Evolutionary conservation across 768 basidiomycete species (phyloP).

Genomic region (Auriscalpium vulgare): DNA sequence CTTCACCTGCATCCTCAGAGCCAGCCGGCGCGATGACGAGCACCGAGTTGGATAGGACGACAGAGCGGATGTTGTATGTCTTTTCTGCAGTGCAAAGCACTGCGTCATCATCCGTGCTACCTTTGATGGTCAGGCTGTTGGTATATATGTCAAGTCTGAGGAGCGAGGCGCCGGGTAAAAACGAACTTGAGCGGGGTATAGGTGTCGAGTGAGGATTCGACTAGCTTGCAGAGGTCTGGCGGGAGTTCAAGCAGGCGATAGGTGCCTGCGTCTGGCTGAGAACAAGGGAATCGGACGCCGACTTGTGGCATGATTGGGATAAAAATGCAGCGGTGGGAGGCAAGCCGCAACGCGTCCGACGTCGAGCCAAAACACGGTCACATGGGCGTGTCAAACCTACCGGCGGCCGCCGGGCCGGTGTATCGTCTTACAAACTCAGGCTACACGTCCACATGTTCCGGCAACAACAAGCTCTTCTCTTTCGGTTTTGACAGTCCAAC

Average conservation of each 20-base stretch:
- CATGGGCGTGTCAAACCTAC: too few species aligned
- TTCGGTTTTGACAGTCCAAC: too few species aligned
- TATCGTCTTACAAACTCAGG: too few species aligned
- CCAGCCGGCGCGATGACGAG: conserved; percentile 56
- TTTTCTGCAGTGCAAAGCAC: conserved; percentile 77
- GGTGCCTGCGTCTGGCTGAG: conserved; percentile 40
- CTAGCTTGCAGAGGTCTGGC: conserved; percentile 50
- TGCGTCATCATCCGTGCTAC: conserved; percentile 73
- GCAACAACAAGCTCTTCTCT: too few species aligned
- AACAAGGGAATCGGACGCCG: conserved; percentile 44
- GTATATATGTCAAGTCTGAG: conserved; percentile 1
- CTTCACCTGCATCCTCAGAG: conserved; percentile 17
- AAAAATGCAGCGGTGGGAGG: background rate
- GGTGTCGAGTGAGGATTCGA: conserved; percentile 39
- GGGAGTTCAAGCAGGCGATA: conserved; percentile 72
- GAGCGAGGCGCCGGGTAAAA: background rate
- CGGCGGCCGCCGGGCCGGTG: too few species aligned
- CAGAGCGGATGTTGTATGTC: conserved; percentile 79
- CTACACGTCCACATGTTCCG: too few species aligned
- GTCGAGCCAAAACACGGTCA: too few species aligned
- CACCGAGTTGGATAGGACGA: conserved; percentile 84
- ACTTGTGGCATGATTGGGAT: conserved; percentile 32
- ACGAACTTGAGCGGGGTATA: conserved; percentile 2
- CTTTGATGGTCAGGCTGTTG: conserved; percentile 54
- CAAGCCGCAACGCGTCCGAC: too few species aligned